Conservation (phyloP, 2,329 filamentous ascomycete species). For the Verticillium longisporum region DNA sequence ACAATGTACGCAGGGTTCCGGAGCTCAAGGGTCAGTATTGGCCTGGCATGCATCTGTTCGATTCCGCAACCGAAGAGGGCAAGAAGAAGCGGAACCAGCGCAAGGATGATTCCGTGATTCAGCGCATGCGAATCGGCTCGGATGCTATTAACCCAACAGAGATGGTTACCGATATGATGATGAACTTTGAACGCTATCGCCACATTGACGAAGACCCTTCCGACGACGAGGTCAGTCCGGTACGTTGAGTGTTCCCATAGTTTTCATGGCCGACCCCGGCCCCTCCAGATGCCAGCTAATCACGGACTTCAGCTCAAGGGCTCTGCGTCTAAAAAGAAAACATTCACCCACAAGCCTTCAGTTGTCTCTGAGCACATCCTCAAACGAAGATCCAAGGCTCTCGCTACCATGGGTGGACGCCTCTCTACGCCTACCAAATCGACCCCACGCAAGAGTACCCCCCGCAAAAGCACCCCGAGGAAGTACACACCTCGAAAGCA, state of each 20-base stretch:
- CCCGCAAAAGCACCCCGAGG: background rate
- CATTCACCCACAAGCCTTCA: background rate
- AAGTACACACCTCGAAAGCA: background rate
- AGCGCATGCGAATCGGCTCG: constrained; percentile 59
- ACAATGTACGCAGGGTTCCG: background rate
- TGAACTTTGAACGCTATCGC: constrained; percentile 43
- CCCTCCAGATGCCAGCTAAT: background rate
- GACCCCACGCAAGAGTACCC: background rate
- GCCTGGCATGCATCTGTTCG: constrained; percentile 77
- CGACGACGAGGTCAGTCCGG: constrained; percentile 36
- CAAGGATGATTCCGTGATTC: constrained; percentile 65
- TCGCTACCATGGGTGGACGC: background rate
- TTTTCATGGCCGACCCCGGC: too few species aligned
- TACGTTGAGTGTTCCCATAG: constrained; percentile 18
- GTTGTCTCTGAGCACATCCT: background rate
- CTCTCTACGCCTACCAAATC: background rate
- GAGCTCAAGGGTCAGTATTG: constrained; percentile 64
- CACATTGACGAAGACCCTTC: constrained; percentile 57
- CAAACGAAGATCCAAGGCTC: background rate
- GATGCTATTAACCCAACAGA: constrained; percentile 57
- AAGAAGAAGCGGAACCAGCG: constrained; percentile 71
- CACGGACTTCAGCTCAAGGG: background rate
- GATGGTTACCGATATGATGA: constrained; percentile 51
- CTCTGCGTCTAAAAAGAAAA: background rate
- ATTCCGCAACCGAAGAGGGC: constrained; percentile 68